These are phyloP conservation scores for Chondrus crispus DNA, from an alignment of 23 red algal genomes.

Conservation along the genomic window DNA sequence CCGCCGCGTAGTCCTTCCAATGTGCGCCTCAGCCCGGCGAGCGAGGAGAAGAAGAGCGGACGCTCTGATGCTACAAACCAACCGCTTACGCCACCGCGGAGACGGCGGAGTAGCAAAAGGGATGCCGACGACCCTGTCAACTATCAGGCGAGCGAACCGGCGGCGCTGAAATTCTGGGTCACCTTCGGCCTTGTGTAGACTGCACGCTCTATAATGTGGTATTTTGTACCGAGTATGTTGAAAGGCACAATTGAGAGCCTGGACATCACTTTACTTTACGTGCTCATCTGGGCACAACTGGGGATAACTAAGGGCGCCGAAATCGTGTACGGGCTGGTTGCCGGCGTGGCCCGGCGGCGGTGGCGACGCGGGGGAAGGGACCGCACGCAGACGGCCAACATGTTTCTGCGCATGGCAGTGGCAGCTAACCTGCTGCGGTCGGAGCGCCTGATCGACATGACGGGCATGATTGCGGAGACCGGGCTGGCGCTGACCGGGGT, in stretches of 20 bases:
- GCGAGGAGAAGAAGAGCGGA: background rate
- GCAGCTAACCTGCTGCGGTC: constrained; percentile 1
- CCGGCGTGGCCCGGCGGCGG: background rate
- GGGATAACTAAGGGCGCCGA: constrained; percentile 46
- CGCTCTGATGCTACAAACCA: background rate
- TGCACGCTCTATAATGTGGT: constrained; percentile 25
- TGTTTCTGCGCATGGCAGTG: constrained; percentile 14
- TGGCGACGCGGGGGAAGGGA: background rate
- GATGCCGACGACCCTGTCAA: background rate
- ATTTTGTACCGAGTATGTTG: constrained; percentile 15
- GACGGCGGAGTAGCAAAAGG: background rate
- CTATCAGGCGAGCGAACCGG: background rate
- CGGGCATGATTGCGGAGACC: constrained; percentile 10
- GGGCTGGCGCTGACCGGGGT: constrained; percentile 7
- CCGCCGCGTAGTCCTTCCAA: too few species aligned
- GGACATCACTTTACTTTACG: constrained; percentile 24
- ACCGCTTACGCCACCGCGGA: background rate
- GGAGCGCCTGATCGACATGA: background rate
- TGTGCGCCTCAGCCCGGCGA: background rate
- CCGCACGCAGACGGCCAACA: background rate
- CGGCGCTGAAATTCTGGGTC: constrained; percentile 54
- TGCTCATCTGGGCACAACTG: constrained; percentile 61
- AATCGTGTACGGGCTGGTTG: constrained; percentile 19
- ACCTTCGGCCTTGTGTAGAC: constrained; percentile 38
- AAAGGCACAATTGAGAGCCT: background rate